These are phyloP conservation scores for Patellaria atrata DNA, from an alignment of 495 filamentous ascomycete species.

Conservation along the genomic window DNA sequence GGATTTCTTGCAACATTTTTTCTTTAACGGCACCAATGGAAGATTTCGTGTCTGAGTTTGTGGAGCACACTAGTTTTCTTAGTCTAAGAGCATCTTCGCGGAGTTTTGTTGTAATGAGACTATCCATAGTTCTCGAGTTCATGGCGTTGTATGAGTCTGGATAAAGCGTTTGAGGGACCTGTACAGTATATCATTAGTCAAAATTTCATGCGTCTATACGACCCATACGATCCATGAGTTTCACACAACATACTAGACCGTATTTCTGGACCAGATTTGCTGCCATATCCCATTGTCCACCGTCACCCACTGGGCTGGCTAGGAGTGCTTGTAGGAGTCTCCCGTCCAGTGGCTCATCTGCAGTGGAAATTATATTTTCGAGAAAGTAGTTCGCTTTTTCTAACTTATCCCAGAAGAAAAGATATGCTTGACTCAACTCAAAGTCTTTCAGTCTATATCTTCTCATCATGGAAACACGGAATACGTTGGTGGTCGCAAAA, in stretches of 20 bases:
- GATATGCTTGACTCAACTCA: slow-evolving; percentile 71
- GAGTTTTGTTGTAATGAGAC: slow-evolving; percentile 70
- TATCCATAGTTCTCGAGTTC: slow-evolving; percentile 53
- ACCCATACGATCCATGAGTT: not conserved
- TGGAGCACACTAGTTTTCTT: slow-evolving; percentile 32
- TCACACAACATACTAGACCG: slow-evolving; percentile 38
- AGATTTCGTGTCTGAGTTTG: slow-evolving; percentile 16
- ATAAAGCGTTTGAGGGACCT: slow-evolving; percentile 60
- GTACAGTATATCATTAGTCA: not conserved
- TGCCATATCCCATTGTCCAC: slow-evolving; percentile 89
- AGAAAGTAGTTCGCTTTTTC: slow-evolving; percentile 86
- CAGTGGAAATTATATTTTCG: slow-evolving; percentile 64
- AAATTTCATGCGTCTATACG: slow-evolving; percentile 1
- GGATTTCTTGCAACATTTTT: slow-evolving; percentile 61
- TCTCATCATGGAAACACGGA: slow-evolving; percentile 71
- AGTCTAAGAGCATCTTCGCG: slow-evolving; percentile 62
- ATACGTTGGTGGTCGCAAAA: slow-evolving; percentile 76
- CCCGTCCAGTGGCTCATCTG: slow-evolving; percentile 48
- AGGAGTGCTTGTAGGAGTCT: slow-evolving; percentile 55
- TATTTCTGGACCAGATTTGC: slow-evolving; percentile 77
- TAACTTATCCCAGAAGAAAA: slow-evolving; percentile 93
- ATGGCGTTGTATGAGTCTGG: slow-evolving; percentile 66
- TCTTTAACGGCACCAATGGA: slow-evolving; percentile 43
- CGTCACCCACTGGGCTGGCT: slow-evolving; percentile 54
- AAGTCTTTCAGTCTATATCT: slow-evolving; percentile 62